These are phyloP conservation scores for Orbilia javanica DNA, from an alignment of 2,329 filamentous ascomycete genomes.

Conservation along the genomic window DNA sequence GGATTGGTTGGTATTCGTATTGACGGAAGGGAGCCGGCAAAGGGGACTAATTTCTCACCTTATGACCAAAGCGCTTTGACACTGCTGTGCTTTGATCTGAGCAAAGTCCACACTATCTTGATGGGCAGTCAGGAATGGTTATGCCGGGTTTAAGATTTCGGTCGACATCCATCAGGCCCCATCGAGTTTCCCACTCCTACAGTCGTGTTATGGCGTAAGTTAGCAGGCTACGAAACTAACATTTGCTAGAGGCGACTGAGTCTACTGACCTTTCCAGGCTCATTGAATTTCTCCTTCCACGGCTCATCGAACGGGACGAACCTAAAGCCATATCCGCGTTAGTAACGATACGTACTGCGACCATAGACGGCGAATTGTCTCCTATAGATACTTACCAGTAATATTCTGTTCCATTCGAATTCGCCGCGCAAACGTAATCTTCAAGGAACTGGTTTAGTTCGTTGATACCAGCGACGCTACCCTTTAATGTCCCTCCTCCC, in stretches of 20 bases:
- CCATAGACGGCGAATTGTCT: neutral
- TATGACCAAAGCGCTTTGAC: slow-evolving; percentile 51
- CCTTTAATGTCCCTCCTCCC: slow-evolving; percentile 79
- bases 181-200: slow-evolving; percentile 92
- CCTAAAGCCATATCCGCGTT: slow-evolving; percentile 65
- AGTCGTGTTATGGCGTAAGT: slow-evolving; percentile 62
- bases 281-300: slow-evolving; percentile 86
- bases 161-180: slow-evolving; percentile 89
- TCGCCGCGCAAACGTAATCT: slow-evolving; percentile 83
- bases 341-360: slow-evolving; percentile 43
- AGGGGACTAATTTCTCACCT: slow-evolving; percentile 44
- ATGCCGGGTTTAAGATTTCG: slow-evolving; percentile 86
- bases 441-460: slow-evolving; percentile 89
- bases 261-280: slow-evolving; percentile 60
- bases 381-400: slow-evolving; percentile 76
- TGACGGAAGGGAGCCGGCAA: slow-evolving; percentile 13
- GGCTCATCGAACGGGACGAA: slow-evolving; percentile 97
- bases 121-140: slow-evolving; percentile 82
- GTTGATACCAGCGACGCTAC: slow-evolving; percentile 80
- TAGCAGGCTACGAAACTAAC: neutral
- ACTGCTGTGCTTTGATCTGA: slow-evolving; percentile 31
- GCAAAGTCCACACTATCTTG: slow-evolving; percentile 61
- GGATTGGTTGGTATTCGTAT: slow-evolving; percentile 22
- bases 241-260: slow-evolving; percentile 1
- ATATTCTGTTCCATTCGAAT: slow-evolving; percentile 87